Evolutionary conservation across 495 filamentous ascomycete species (phyloP).

Genomic region (Penicillium psychrofluorescens): DNA sequence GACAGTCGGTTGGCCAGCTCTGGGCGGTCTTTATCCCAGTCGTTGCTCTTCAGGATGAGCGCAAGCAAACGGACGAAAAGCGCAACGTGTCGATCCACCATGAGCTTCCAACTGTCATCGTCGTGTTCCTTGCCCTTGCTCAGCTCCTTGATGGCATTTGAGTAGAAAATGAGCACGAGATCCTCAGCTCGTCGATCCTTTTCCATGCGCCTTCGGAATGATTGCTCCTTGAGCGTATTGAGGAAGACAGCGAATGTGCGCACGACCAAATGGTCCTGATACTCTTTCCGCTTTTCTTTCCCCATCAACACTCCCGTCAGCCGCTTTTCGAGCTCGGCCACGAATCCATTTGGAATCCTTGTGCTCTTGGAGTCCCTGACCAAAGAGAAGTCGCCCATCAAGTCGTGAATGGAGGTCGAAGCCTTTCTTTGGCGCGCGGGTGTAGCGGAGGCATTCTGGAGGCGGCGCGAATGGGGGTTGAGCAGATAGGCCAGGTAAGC

Average conservation of each 20-base stretch:
- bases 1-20: constrained; percentile 73
- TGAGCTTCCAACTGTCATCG: constrained; percentile 87
- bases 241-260: constrained; percentile 75
- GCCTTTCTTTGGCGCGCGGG: constrained; percentile 55
- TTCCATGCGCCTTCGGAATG: constrained; percentile 71
- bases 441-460: constrained; percentile 67
- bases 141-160: constrained; percentile 83
- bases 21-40: constrained; percentile 70
- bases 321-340: constrained; percentile 60
- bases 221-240: constrained; percentile 65
- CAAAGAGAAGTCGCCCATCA: constrained; percentile 69
- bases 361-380: constrained; percentile 69
- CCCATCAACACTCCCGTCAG: constrained; percentile 60
- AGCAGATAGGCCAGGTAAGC: constrained; percentile 92
- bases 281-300: constrained; percentile 69
- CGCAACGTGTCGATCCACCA: constrained; percentile 91
- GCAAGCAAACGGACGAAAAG: constrained; percentile 87
- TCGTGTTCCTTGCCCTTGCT: constrained; percentile 67
- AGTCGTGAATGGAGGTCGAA: constrained; percentile 63
- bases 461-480: constrained; percentile 78
- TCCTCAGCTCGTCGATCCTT: constrained; percentile 93
- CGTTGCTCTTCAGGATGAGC: constrained; percentile 69
- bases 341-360: constrained; percentile 73
- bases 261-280: constrained; percentile 67
- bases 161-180: constrained; percentile 80